Evolutionary conservation across 2,329 filamentous ascomycete genomes (phyloP).

Genomic region (Stachybotrys elegans): DNA sequence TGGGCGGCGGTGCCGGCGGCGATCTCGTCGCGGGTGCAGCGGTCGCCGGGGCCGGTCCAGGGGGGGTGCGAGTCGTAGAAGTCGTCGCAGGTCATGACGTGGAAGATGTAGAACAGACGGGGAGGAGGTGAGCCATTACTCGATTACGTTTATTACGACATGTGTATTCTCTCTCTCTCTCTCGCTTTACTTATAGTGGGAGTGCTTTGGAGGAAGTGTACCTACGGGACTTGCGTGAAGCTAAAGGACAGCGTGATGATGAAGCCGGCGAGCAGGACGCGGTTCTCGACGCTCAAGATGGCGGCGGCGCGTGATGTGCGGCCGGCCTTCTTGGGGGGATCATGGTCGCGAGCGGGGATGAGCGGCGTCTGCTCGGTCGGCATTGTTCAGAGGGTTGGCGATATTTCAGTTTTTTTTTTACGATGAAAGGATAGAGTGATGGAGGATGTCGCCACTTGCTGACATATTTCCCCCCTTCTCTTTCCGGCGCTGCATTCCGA

Average conservation of each 20-base stretch:
- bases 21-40: constrained; percentile 57
- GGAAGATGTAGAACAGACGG: constrained; percentile 59
- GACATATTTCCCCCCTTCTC: no score
- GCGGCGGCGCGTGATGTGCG: constrained; percentile 1
- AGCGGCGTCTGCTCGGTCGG: constrained; percentile 18
- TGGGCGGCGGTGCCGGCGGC: constrained; percentile 59
- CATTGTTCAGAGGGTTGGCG: constrained; percentile 16
- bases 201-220: background rate
- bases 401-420: no score
- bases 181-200: background rate
- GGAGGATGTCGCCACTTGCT: no score
- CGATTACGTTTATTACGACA: background rate
- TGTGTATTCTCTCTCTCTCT: no score
- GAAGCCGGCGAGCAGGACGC: constrained; percentile 54
- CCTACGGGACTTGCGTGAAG: constrained; percentile 45
- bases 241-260: constrained; percentile 49
- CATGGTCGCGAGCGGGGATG: constrained; percentile 1
- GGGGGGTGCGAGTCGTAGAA: constrained; percentile 58
- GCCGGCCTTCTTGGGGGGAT: constrained; percentile 5
- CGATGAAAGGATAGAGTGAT: no score
- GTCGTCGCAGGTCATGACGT: constrained; percentile 66
- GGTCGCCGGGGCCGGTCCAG: constrained; percentile 40
- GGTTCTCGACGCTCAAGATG: constrained; percentile 31
- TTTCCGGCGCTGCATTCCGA: no score
- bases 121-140: background rate